phyloP scores from a whole-genome alignment of 2,329 filamentous ascomycete species.

The Ascochyta koolunga region DNA sequence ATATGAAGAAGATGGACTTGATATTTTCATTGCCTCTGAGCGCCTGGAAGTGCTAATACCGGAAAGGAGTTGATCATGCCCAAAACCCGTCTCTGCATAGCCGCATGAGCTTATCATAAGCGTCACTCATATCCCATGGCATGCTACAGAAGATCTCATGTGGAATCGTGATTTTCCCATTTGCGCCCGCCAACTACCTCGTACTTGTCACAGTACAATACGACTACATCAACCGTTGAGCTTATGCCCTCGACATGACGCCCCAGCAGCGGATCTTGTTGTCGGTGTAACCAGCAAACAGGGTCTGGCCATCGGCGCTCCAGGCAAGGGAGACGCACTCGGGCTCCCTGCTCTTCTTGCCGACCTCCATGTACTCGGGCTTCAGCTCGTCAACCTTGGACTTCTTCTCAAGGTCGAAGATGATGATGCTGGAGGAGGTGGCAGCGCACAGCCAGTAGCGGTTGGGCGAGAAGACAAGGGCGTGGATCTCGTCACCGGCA shows the following conservation, averaged over 20 bases:
- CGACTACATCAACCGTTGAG: slow-evolving; percentile 20
- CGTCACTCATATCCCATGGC: slow-evolving; percentile 47
- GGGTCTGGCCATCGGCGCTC: slow-evolving; percentile 97
- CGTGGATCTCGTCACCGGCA: slow-evolving; percentile 99
- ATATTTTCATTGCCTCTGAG: slow-evolving; percentile 53
- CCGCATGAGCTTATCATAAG: slow-evolving; percentile 28
- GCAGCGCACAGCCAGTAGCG: slow-evolving; percentile 99
- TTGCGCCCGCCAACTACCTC: slow-evolving; percentile 35
- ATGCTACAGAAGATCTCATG: slow-evolving; percentile 45
- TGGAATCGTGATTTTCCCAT: slow-evolving; percentile 49
- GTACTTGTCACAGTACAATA: slow-evolving; percentile 27
- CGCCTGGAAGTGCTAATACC: slow-evolving; percentile 51
- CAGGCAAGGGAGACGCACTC: slow-evolving; percentile 98
- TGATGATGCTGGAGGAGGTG: slow-evolving; percentile 97
- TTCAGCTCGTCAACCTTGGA: slow-evolving; percentile 99
- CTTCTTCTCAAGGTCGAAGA: slow-evolving; percentile 99
- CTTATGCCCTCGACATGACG: slow-evolving; percentile 51
- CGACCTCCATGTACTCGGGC: slow-evolving; percentile 93
- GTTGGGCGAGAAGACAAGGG: slow-evolving; percentile 99
- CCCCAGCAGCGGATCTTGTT: slow-evolving; percentile 69
- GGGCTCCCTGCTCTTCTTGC: slow-evolving; percentile 99
- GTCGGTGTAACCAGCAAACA: slow-evolving; percentile 99
- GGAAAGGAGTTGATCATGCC: slow-evolving; percentile 44
- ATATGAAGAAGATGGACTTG: slow-evolving; percentile 41
- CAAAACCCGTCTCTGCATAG: slow-evolving; percentile 38